A percentile compares a stretch with the other conserved stretches of the same genome.
phyloP scores from a whole-genome alignment of 805 yeast genomes.

The Ogataea haglerorum region DNA sequence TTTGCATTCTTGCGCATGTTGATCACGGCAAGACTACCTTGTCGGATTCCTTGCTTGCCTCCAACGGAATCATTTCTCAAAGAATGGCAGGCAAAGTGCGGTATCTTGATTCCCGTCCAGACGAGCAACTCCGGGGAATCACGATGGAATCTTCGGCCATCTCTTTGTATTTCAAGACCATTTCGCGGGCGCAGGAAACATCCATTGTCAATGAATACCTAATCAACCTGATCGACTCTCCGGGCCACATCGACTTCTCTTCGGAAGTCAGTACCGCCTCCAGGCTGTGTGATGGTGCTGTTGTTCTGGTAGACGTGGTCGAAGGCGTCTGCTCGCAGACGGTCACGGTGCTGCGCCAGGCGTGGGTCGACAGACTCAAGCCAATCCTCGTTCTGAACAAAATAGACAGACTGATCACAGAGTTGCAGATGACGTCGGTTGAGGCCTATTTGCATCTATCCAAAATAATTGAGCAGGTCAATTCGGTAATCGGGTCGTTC shows the following conservation, averaged over 20 bases:
- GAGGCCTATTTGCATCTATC: constrained; percentile 84
- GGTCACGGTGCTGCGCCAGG: constrained; percentile 87
- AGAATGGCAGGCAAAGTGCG: constrained; percentile 94
- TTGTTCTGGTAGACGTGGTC: constrained; percentile 91
- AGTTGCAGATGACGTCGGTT: constrained; percentile 72
- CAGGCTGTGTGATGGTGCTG: constrained; percentile 94
- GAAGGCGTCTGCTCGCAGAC: constrained; percentile 99
- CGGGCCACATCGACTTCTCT: constrained; percentile 98
- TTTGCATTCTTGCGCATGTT: constrained; percentile 95
- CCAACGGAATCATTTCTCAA: constrained; percentile 94
- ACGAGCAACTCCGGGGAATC: constrained; percentile 93
- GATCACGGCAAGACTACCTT: constrained; percentile 98
- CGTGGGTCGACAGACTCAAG: constrained; percentile 89
- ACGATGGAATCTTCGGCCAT: constrained; percentile 98
- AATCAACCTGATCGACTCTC: constrained; percentile 92
- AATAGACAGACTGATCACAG: constrained; percentile 80
- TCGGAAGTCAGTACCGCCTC: constrained; percentile 97
- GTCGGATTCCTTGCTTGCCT: constrained; percentile 87
- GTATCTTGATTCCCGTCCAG: constrained; percentile 89
- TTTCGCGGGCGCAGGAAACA: constrained; percentile 35
- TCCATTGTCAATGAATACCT: constrained; percentile 63
- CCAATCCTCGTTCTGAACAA: constrained; percentile 89
- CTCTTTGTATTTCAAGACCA: constrained; percentile 80
- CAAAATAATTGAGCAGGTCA: constrained; percentile 85
- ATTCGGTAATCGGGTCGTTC: constrained; percentile 90